Evolutionary conservation across 2,329 filamentous ascomycete genomes (phyloP).

Genomic region (Thermothelomyces thermophilus): DNA sequence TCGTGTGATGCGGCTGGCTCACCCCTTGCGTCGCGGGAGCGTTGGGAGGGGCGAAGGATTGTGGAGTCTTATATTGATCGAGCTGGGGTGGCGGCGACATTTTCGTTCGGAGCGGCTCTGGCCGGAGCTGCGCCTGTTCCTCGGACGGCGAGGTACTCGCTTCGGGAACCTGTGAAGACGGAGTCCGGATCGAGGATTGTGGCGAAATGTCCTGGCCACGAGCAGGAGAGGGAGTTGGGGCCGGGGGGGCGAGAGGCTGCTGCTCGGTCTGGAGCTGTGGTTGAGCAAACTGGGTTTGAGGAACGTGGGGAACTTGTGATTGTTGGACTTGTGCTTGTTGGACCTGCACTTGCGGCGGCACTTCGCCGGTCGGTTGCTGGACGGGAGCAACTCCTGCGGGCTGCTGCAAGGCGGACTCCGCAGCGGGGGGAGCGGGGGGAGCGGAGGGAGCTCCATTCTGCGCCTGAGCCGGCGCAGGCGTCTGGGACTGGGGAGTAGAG

Average conservation of each 20-base stretch:
- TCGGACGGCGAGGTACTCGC: conserved; percentile 8
- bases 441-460: conserved; percentile 2
- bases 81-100: conserved; percentile 5
- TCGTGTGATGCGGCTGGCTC: conserved; percentile 1
- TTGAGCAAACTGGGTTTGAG: not conserved
- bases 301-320: too few species aligned
- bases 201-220: not conserved
- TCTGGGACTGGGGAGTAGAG: conserved; percentile 1
- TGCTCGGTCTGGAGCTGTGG: not conserved
- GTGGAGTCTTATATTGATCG: conserved; percentile 19
- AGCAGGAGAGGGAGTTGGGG: not conserved
- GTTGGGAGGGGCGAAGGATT: conserved; percentile 14
- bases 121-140: conserved; percentile 11
- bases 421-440: not conserved
- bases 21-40: conserved; percentile 9
- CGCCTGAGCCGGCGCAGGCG: not conserved
- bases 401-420: not conserved
- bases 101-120: conserved; percentile 7
- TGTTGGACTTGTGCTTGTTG: not conserved
- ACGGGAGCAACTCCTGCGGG: not conserved
- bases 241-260: not conserved
- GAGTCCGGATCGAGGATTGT: not conserved
- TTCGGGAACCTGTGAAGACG: conserved; percentile 1
- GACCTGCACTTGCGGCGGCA: not conserved
- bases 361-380: not conserved